Evolutionary conservation across 768 basidiomycete genomes (phyloP), one percentile per base, ranked within the genome.

Genomic region (Pulveroboletus sp.): DNA sequence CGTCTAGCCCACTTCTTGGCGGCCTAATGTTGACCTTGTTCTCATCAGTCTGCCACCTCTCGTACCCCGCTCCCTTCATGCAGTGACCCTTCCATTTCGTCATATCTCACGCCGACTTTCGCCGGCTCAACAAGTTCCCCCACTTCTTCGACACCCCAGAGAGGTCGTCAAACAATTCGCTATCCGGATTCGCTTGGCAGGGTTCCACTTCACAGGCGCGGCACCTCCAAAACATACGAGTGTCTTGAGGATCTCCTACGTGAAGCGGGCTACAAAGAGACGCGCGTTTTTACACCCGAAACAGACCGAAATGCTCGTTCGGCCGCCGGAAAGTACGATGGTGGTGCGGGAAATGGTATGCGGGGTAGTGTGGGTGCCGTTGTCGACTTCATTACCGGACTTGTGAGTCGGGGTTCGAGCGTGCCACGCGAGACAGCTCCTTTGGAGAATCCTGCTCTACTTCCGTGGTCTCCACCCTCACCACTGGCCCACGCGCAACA

Each of bases 241-340:
- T 76, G 81, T 6, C 76, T 95, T 17, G 93, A 93, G 55, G 90
- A 94, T 68, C 74, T 97, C 16, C 75, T 97, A 23, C 75, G 81
- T 42, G 87, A 92, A 64, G 90, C 90, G 1, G 93, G 93, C 2
- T 94, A 94, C 74, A 92, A 91, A 65, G 93, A 95, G 62, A 94
- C 91, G 4, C 79, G 92, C 36, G 77, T 97, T 11, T 88, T 90
- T 59, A 94, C 93, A 0, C 92, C 93, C 8, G 90, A 93, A 66
- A 72, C 76, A 5, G 88, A 91, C 50, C 76, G 78, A 33, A 60
- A 62, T 16, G 70, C 64, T 21, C 58, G 60, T 19, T 61, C 60
- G 11, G 62, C 66, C 12, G 13, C 43, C 9, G 59, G 48, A 53
- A 65, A 58, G 29, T 53, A 44, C 31, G 60, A 47, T 50, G 51